Percentiles rank a stretch among this genome's conserved stretches.
Evolutionary conservation across 1,284 basidiomycete genomes (phyloP).

Genomic region (Xanthoconium separans): DNA sequence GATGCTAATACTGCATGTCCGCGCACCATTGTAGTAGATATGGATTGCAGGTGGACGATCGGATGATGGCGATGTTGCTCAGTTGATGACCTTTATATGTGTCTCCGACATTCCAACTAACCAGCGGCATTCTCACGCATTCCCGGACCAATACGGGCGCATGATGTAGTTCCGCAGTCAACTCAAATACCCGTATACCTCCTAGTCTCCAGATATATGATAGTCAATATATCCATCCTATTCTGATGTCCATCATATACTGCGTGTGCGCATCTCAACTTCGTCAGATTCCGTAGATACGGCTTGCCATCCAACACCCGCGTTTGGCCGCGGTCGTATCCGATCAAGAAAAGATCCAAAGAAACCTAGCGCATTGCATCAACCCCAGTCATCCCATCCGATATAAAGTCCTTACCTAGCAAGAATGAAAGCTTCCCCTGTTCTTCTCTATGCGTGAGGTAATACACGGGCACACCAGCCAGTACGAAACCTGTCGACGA

Average conservation of each 20-base stretch:
- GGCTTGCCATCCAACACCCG: conserved; percentile 68
- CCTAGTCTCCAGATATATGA: neutral
- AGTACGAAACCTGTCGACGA: conserved; percentile 57
- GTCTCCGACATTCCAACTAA: no score
- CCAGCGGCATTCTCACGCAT: no score
- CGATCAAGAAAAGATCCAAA: conserved; percentile 43
- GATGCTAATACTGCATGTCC: neutral
- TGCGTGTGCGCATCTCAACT: conserved; percentile 49
- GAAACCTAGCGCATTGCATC: conserved; percentile 36
- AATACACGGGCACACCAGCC: conserved; percentile 83
- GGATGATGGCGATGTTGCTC: neutral
- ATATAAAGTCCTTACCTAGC: conserved; percentile 39
- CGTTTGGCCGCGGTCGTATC: conserved; percentile 49
- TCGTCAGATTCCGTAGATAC: conserved; percentile 74
- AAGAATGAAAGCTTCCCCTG: conserved; percentile 44
- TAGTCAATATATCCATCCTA: neutral
- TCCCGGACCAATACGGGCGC: no score
- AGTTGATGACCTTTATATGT: conserved; percentile 9
- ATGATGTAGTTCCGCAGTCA: no score
- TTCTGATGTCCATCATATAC: neutral
- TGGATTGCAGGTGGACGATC: neutral
- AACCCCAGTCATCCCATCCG: no score
- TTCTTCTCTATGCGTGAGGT: conserved; percentile 63
- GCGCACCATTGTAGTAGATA: conserved; percentile 25
- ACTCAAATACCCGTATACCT: neutral